Evolutionary conservation across 116 monocot species (phyloP).

Genomic region (Cymodocea nodosa): DNA sequence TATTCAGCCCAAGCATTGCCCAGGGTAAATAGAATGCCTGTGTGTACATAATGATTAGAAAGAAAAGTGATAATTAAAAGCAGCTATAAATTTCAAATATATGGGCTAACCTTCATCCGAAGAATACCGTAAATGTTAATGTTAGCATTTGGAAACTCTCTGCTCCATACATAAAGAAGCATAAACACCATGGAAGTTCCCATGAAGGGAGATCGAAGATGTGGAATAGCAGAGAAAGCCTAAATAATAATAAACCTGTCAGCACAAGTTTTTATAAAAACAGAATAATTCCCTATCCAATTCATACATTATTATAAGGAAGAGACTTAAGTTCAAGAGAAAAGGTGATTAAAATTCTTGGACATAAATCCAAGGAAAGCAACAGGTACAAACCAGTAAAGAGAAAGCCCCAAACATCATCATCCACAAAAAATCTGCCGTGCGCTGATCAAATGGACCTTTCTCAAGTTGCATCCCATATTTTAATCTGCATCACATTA

Average conservation of each 20-base stretch:
- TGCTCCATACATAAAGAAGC: conserved; percentile 94
- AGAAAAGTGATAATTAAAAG: neutral
- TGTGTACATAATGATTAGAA: neutral
- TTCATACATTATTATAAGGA: neutral
- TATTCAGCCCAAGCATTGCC: conserved; percentile 80
- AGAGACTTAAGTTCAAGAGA: neutral
- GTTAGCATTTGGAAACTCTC: conserved; percentile 72
- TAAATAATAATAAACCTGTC: conserved; percentile 6
- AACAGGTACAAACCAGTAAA: conserved; percentile 43
- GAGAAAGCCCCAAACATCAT: conserved; percentile 77
- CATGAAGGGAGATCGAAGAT: conserved; percentile 24
- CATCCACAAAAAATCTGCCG: conserved; percentile 97
- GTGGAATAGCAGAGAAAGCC: conserved; percentile 67
- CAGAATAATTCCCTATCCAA: too few relatives aligned
- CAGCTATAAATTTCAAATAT: neutral
- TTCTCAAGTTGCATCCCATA: conserved; percentile 90
- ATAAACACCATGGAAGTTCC: conserved; percentile 83
- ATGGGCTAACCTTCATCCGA: conserved; percentile 44
- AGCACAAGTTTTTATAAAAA: too few relatives aligned
- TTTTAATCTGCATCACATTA: conserved; percentile 46
- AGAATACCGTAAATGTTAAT: conserved; percentile 90
- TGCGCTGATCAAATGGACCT: conserved; percentile 63
- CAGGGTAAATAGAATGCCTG: conserved; percentile 98
- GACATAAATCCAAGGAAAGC: neutral
- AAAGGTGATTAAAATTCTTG: neutral